Base-by-base conservation (phyloP, 768 basidiomycete species). In the Dacryopinax spathularia region DNA sequence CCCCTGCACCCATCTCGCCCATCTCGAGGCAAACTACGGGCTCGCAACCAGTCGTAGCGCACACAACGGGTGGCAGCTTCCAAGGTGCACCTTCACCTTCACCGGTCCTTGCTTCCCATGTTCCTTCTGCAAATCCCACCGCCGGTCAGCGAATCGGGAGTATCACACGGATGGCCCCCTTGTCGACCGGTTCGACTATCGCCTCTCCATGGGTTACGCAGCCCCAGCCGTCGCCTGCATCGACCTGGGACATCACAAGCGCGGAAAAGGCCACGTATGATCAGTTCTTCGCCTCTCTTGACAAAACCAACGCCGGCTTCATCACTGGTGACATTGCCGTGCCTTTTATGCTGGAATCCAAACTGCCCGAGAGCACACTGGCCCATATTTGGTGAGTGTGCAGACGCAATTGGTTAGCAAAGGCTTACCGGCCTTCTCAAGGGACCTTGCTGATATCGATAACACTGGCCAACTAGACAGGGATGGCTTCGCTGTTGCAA, bases 241-340 rank as follows among this genome's bases (percentile, higher is more conserved):
- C 67, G 62, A 60, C 65, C 1, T 98, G 96, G 96, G 92, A 93
- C 72, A 84, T 99, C 22, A 86, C 87, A 0, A 75, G 86, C 0
- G 73, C 78, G 2, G 93, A 93, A 72, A 98, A 96, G 72, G 80
- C 84, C 1, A 79, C 75, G 20, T 77, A 88, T 1, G 93, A 98
- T 73, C 76, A 75, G 12, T 86, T 84, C 75, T 99, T 97, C 71
- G 84, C 87, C 64, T 77, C 77, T n/a, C 79, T 98, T 36, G 96
- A 99, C 72, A 73, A 80, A 16, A 79, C 81, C 66, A 84, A 81
- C 67, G 80, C 76, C 65, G 93, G 92, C 0, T 89, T 79, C 70
- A 87, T 98, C 20, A 92, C 94, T 71, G 93, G 93, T 7, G 91
- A 95, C 65, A 84, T 91, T 34, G 96, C 92, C 7, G 96, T 96